Base-by-base conservation (phyloP, 805 yeast genomes). In the Monosporozyma solicola region DNA sequence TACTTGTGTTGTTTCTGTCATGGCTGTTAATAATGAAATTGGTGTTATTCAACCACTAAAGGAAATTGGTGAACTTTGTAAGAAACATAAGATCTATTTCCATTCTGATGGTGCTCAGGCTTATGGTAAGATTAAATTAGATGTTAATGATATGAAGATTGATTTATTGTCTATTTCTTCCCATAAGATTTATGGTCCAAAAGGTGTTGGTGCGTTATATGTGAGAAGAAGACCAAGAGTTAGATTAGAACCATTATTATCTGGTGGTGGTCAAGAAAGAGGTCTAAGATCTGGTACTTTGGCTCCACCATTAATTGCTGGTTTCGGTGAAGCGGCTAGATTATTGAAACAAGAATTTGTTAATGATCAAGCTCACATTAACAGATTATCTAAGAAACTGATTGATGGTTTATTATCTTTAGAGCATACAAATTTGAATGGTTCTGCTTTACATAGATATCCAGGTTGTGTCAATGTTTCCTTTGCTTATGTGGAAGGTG, bases 231-330 rank as follows among this genome's bases (percentile, higher is more conserved):
- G 99, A 72, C 99, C 99, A 57, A 84, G 99, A 73, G 99, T 94
- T 49, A 86, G 99, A 79, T 69, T 94, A 56, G 97, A 91, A 59
- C 97, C 99, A 24, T 76, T 94, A 52, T 87, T 94, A 60, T 85
- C 90, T 55, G 99, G 99, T 59, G 99, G 99, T 73, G 99, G 99
- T 51, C 99, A 94, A 74, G 99, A 94, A 74, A 85, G 99, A 75
- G 99, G 99, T 55, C 76, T 94, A 64, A 80, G 99, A 73, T 87
- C 96, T 5, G 99, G 99, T 56, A 94, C 99, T 31, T 78, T 94
- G 66, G 91, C 99, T 3, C 96, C 99, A n/a, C 96, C 98, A 24
- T 77, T 90, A 65, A 87, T 92, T 44, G 84, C 90, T 37, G 99
- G 99, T 0, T 89, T 94, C 68, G 99, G 99, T 57, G 98, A 94